phyloP scores from a whole-genome alignment of 768 basidiomycete species.

The Boletus rubropictus region DNA sequence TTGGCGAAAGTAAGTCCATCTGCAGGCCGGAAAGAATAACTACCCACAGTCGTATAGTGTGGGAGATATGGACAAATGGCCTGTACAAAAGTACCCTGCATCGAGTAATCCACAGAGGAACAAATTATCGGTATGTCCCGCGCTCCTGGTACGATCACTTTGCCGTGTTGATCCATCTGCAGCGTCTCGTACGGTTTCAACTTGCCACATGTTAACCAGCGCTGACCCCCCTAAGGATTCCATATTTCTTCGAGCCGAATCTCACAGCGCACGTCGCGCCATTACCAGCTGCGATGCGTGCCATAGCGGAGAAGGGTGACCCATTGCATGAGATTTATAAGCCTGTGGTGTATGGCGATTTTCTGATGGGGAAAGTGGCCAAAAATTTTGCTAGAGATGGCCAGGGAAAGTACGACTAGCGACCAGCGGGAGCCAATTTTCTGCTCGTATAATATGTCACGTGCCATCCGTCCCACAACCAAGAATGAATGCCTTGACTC shows the following conservation, averaged over 20 bases:
- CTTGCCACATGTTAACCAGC: not conserved
- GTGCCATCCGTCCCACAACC: conserved; percentile 15
- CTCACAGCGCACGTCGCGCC: conserved; percentile 68
- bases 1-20: conserved; percentile 72
- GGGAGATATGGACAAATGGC: conserved; percentile 88
- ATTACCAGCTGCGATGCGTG: conserved; percentile 51
- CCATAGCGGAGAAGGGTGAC: conserved; percentile 15
- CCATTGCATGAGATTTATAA: conserved; percentile 32
- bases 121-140: conserved; percentile 51
- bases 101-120: conserved; percentile 71
- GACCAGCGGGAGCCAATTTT: not conserved
- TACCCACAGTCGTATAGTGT: conserved; percentile 48
- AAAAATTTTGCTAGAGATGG: conserved; percentile 57
- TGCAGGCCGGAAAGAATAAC: not conserved
- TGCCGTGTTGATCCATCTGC: conserved; percentile 9
- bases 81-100: conserved; percentile 88
- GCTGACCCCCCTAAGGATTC: conserved; percentile 48
- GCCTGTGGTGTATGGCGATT: conserved; percentile 71
- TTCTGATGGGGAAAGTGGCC: conserved; percentile 65
- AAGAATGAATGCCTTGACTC: conserved; percentile 17
- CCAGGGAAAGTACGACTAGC: conserved; percentile 29
- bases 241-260: conserved; percentile 93
- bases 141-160: not conserved
- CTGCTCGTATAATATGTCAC: conserved; percentile 18
- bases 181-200: conserved; percentile 63